Base-by-base conservation (phyloP, 495 filamentous ascomycete species). In the Glonium stellatum region DNA sequence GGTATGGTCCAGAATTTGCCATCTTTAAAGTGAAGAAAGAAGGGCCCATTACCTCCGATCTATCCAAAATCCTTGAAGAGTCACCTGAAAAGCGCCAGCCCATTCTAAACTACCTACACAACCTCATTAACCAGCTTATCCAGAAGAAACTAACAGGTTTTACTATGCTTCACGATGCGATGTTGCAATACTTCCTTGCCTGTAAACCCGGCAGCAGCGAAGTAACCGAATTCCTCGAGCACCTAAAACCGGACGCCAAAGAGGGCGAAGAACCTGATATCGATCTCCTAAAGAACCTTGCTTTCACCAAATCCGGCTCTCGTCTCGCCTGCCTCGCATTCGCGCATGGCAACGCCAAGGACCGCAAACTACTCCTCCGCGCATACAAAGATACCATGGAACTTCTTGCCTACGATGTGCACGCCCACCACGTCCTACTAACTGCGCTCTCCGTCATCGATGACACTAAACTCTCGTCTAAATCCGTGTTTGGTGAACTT, bases 141-240 rank as follows among this genome's bases (percentile, higher is more conserved):
- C 90, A 97, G 76, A 99, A 99, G 80, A 91, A 95, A 75, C 83
- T 89, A 65, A 92, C 90, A 13, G 90, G 87, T 6, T 99, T 97
- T 73, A 95, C 90, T 0, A 92, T 97, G 78, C 80, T 97, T 5
- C 95, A 99, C 72, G 92, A 95, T 63, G 95, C 93, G 21, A 95
- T 97, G 92, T 82, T 97, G 50, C 91, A 99, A 69, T 97, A 97
- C 71, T 93, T 90, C 74, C 78, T 89, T 49, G 91, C 87, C 69
- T 81, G 84, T 48, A 86, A 85, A 52, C 77, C 83, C 12, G 89
- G 85, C 19, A 87, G 82, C 65, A 82, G 84, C 42, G 92, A 96
- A 70, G 79, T 86, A 41, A 88, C 80, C 41, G 91, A 96, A 63
- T 97, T 93, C 68, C 76, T 96, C 51, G 92, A 97, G 68, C 75